Percentiles rank a stretch among this genome's conserved stretches.
Conservation (phyloP, 208 protist species). For the Strigomonas culicis region DNA sequence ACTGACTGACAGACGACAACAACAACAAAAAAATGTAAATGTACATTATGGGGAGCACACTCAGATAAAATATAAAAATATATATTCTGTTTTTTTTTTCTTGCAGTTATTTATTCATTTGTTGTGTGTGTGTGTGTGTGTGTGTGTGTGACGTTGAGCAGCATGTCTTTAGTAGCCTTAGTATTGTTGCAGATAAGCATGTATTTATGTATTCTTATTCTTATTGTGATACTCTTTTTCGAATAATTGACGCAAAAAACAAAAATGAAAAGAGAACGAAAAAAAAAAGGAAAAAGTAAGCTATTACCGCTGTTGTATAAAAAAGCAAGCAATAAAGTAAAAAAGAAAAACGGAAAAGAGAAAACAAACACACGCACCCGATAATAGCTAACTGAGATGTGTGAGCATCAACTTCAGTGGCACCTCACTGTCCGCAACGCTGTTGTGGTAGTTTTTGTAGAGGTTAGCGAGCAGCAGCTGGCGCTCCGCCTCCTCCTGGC, state of each 20-base stretch:
- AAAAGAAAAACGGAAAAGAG: not conserved
- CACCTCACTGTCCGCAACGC: not conserved
- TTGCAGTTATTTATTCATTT: constrained; percentile 3
- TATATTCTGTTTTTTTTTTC: constrained; percentile 5
- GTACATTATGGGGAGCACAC: not conserved
- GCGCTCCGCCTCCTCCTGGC: constrained; percentile 31
- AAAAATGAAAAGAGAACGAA: not conserved
- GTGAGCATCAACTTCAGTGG: constrained; percentile 13
- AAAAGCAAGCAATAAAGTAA: not conserved
- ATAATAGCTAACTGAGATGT: constrained; percentile 6
- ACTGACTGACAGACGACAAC: too few species aligned
- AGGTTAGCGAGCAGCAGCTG: constrained; percentile 13
- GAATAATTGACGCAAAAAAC: not conserved
- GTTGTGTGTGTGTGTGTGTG: not conserved
- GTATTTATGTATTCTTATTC: not conserved
- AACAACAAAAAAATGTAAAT: not conserved
- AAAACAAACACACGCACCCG: not conserved
- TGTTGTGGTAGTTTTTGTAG: not conserved
- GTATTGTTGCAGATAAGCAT: too few species aligned
- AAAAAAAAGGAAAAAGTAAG: constrained; percentile 5
- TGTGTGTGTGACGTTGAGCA: not conserved
- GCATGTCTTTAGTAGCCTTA: not conserved
- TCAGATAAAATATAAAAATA: not conserved
- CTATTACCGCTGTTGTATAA: not conserved
- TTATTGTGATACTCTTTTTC: not conserved